Conservation (phyloP, 1,284 basidiomycete species). For the Apiotrichum domesticum region DNA sequence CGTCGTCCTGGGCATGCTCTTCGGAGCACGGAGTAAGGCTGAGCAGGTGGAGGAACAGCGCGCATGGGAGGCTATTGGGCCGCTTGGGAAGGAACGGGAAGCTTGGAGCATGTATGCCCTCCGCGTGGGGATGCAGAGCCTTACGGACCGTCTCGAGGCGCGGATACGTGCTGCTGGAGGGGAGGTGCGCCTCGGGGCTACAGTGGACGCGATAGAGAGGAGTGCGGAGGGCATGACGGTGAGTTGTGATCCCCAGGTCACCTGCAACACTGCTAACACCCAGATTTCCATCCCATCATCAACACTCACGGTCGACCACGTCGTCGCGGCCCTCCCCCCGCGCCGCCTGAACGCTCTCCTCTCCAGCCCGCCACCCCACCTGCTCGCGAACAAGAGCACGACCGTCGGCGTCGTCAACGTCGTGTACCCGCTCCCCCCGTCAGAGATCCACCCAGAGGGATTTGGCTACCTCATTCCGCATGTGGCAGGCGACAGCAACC, state of each 20-base stretch:
- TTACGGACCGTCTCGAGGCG: slow-evolving; percentile 57
- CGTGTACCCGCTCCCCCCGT: slow-evolving; percentile 53
- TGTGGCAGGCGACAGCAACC: slow-evolving; percentile 36
- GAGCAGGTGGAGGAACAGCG: slow-evolving; percentile 17
- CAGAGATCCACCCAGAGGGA: slow-evolving; percentile 61
- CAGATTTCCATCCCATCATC: not conserved
- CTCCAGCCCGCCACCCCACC: slow-evolving; percentile 51
- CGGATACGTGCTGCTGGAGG: slow-evolving; percentile 54
- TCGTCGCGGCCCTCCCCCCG: slow-evolving; percentile 31
- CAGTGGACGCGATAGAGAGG: slow-evolving; percentile 24
- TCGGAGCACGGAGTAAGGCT: slow-evolving; percentile 35
- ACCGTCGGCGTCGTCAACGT: slow-evolving; percentile 66
- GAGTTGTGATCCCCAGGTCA: slow-evolving; percentile 32
- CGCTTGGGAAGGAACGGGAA: slow-evolving; percentile 28
- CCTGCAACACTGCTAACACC: slow-evolving; percentile 39
- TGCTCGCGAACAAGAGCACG: slow-evolving; percentile 40
- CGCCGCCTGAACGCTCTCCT: slow-evolving; percentile 26
- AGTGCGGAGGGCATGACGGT: slow-evolving; percentile 4
- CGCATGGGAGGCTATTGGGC: slow-evolving; percentile 13
- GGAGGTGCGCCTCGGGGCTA: slow-evolving; percentile 52
- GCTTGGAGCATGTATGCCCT: slow-evolving; percentile 40
- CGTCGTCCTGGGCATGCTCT: slow-evolving; percentile 61
- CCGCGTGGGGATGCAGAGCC: slow-evolving; percentile 63
- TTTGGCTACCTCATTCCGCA: slow-evolving; percentile 94
- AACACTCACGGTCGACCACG: slow-evolving; percentile 10